Evolutionary conservation across 176 grass and related monocot species (phyloP).

Genomic region (Ensete glaucum): DNA sequence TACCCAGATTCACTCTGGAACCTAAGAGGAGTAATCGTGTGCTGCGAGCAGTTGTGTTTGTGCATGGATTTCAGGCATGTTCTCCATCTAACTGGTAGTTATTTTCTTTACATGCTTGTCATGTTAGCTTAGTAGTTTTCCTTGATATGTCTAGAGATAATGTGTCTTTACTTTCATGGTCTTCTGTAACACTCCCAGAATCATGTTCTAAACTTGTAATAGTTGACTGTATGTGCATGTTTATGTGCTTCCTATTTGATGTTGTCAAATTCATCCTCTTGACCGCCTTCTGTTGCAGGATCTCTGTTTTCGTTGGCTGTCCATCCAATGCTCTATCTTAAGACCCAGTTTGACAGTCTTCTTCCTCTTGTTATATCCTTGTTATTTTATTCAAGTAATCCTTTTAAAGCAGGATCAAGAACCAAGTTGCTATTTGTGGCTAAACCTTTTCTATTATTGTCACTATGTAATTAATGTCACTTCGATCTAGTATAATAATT

Average conservation of each 20-base stretch:
- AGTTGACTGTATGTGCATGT: background rate
- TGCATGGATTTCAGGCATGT: slow-evolving; percentile 92
- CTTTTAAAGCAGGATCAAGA: no score
- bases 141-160: background rate
- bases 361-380: no score
- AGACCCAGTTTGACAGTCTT: no score
- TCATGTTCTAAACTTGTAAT: background rate
- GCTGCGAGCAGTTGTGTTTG: slow-evolving; percentile 75
- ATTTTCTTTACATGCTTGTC: background rate
- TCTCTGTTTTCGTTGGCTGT: no score
- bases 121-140: background rate
- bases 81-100: background rate
- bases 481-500: no score
- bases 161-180: background rate
- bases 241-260: background rate
- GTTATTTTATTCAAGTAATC: no score
- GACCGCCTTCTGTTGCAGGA: no score
- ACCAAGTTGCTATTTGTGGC: no score
- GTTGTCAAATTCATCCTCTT: no score
- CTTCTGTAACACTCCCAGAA: background rate
- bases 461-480: no score
- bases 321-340: no score
- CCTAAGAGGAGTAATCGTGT: slow-evolving; percentile 37
- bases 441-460: no score
- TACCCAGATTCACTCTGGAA: slow-evolving; percentile 15